Conservation (phyloP, 2,329 filamentous ascomycete species). For the Aspergillus brasiliensis region DNA sequence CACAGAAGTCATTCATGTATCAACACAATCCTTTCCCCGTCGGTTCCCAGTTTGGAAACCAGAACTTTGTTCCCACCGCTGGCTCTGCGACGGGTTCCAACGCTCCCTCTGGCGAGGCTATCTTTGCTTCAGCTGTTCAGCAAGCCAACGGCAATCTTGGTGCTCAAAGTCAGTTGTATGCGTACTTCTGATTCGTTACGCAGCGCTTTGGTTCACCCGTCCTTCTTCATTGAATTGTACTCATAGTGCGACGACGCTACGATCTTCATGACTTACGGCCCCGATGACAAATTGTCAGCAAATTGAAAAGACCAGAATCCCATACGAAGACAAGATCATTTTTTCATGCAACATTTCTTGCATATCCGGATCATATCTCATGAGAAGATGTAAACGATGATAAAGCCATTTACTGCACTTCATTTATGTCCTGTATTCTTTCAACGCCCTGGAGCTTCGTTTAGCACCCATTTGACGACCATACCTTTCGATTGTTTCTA, state of each 20-base stretch:
- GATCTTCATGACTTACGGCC: slow-evolving; percentile 37
- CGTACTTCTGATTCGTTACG: slow-evolving; percentile 34
- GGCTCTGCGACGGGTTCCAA: slow-evolving; percentile 27
- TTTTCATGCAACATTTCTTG: slow-evolving; percentile 22
- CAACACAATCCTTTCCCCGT: slow-evolving; percentile 31
- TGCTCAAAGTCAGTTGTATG: slow-evolving; percentile 32
- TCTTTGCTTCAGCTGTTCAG: slow-evolving; percentile 34
- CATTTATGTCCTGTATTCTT: slow-evolving; percentile 26
- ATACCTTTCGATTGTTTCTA: slow-evolving; percentile 9
- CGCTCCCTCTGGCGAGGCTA: slow-evolving; percentile 32
- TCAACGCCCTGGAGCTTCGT: slow-evolving; percentile 18
- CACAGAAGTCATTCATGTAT: slow-evolving; percentile 34
- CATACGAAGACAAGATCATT: slow-evolving; percentile 28
- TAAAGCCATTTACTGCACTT: slow-evolving; percentile 16
- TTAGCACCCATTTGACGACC: slow-evolving; percentile 15
- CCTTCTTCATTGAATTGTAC: slow-evolving; percentile 36
- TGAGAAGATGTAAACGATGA: slow-evolving; percentile 22
- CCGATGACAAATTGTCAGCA: slow-evolving; percentile 27
- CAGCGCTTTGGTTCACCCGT: slow-evolving; percentile 21
- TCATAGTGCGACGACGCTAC: slow-evolving; percentile 43
- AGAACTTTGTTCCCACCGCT: slow-evolving; percentile 26
- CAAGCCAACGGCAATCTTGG: slow-evolving; percentile 31
- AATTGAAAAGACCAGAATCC: slow-evolving; percentile 24
- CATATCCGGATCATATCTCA: slow-evolving; percentile 24
- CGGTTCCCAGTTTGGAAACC: slow-evolving; percentile 29